Conservation (phyloP, 2,329 filamentous ascomycete species). For the Neocatenulostroma microsporum region DNA sequence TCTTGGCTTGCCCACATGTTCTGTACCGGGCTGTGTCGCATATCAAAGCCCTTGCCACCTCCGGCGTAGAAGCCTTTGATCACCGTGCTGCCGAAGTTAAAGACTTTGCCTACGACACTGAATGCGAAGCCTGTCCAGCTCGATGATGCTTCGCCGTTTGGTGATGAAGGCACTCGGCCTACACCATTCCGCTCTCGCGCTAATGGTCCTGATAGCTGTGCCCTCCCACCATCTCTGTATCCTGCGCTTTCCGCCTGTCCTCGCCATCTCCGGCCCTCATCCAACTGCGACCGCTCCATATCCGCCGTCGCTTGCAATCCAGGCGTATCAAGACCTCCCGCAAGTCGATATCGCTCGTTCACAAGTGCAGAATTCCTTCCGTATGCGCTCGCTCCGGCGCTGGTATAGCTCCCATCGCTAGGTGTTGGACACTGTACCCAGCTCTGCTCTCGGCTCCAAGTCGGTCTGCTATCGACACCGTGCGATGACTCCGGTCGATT, state of each 20-base stretch:
- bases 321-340: constrained; percentile 44
- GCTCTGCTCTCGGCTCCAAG: constrained; percentile 9
- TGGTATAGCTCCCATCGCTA: constrained; percentile 16
- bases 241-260: constrained; percentile 8
- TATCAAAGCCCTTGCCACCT: constrained; percentile 60
- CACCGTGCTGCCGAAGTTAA: constrained; percentile 68
- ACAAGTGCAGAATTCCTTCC: constrained; percentile 39
- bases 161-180: constrained; percentile 13
- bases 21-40: constrained; percentile 1
- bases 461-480: constrained; percentile 3
- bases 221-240: background rate
- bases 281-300: constrained; percentile 25
- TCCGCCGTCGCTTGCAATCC: constrained; percentile 30
- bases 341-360: constrained; percentile 45
- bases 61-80: constrained; percentile 85
- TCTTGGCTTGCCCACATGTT: constrained; percentile 4
- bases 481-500: constrained; percentile 23
- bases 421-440: constrained; percentile 19
- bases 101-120: constrained; percentile 64
- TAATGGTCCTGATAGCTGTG: constrained; percentile 22
- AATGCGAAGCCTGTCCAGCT: constrained; percentile 54
- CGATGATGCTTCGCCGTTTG: constrained; percentile 12
- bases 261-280: constrained; percentile 17
- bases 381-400: constrained; percentile 12
- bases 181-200: constrained; percentile 31